phyloP scores from a whole-genome alignment of 805 yeast species.

The Starmerella bacillaris region DNA sequence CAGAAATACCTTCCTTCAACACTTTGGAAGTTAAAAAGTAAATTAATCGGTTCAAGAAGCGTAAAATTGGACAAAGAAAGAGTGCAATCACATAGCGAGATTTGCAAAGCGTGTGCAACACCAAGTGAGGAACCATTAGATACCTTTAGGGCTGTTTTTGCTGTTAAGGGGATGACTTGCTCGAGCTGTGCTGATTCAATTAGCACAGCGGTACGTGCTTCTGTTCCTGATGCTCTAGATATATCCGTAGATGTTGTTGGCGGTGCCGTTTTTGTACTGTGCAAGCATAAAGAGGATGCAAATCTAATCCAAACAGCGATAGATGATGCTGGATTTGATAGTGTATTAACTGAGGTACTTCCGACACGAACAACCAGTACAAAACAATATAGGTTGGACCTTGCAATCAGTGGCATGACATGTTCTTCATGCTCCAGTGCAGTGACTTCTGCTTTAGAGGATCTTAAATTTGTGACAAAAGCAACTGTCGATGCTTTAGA shows the following conservation, averaged over 20 bases:
- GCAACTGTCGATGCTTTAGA: conserved; percentile 40
- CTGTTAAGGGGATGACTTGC: conserved; percentile 54
- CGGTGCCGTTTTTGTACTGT: conserved; percentile 35
- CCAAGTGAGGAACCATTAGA: conserved; percentile 11
- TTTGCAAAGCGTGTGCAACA: conserved; percentile 9
- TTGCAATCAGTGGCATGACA: conserved; percentile 55
- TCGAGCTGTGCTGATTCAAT: conserved; percentile 40
- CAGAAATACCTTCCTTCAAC: conserved; percentile 1
- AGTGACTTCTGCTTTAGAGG: conserved; percentile 28
- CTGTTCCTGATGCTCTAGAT: conserved; percentile 22
- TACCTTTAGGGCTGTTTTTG: conserved; percentile 32
- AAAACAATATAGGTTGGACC: conserved; percentile 31
- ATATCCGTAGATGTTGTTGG: conserved; percentile 35
- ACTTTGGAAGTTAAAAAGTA: neutral
- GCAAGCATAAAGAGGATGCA: conserved; percentile 36
- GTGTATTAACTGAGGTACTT: conserved; percentile 38
- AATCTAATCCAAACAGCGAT: conserved; percentile 33
- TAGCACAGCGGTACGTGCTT: conserved; percentile 25
- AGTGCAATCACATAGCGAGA: conserved; percentile 13
- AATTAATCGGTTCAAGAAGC: conserved; percentile 3
- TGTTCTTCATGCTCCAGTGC: conserved; percentile 56
- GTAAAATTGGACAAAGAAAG: conserved; percentile 2
- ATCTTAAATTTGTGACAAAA: conserved; percentile 35
- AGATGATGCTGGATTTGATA: conserved; percentile 31
- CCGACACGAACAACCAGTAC: conserved; percentile 31